Evolutionary conservation across 2,329 filamentous ascomycete genomes (phyloP).

Genomic region (Cordyceps farinosa): DNA sequence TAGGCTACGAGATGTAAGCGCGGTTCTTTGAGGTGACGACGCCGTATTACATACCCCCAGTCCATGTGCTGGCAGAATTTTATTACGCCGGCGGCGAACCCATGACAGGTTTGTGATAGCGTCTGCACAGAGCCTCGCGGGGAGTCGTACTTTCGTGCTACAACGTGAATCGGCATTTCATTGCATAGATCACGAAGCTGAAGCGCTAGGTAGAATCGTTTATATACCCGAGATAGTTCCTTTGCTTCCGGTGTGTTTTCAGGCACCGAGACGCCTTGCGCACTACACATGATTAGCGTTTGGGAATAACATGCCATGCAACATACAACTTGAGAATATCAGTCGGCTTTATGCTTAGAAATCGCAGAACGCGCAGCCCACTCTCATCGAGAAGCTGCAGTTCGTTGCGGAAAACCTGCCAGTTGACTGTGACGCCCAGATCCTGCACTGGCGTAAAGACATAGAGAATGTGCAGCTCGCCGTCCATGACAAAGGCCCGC

Average conservation of each 20-base stretch:
- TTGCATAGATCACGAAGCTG: slow-evolving; percentile 78
- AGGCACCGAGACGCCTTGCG: slow-evolving; percentile 62
- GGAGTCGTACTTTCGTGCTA: slow-evolving; percentile 67
- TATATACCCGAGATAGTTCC: slow-evolving; percentile 60
- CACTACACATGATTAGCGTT: slow-evolving; percentile 43
- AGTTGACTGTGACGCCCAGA: slow-evolving; percentile 57
- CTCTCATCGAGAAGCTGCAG: slow-evolving; percentile 69
- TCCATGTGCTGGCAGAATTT: slow-evolving; percentile 76
- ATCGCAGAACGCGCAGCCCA: slow-evolving; percentile 62
- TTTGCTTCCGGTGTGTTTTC: slow-evolving; percentile 60
- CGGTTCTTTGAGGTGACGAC: neutral
- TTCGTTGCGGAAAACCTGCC: slow-evolving; percentile 68
- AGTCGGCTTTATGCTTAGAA: slow-evolving; percentile 65
- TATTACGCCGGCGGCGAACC: slow-evolving; percentile 74
- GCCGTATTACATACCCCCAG: slow-evolving; percentile 50
- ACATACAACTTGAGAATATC: slow-evolving; percentile 64
- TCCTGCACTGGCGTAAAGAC: slow-evolving; percentile 71
- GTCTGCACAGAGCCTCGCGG: slow-evolving; percentile 69
- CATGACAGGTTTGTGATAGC: slow-evolving; percentile 70
- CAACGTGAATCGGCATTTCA: slow-evolving; percentile 66
- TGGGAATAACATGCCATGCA: slow-evolving; percentile 8
- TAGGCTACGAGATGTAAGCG: slow-evolving; percentile 43
- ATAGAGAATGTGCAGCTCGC: slow-evolving; percentile 76
- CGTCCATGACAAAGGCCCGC: slow-evolving; percentile 73
- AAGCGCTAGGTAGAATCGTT: slow-evolving; percentile 69